Conservation (phyloP, 2,329 filamentous ascomycete genomes). For the Monosporascus ibericus region DNA sequence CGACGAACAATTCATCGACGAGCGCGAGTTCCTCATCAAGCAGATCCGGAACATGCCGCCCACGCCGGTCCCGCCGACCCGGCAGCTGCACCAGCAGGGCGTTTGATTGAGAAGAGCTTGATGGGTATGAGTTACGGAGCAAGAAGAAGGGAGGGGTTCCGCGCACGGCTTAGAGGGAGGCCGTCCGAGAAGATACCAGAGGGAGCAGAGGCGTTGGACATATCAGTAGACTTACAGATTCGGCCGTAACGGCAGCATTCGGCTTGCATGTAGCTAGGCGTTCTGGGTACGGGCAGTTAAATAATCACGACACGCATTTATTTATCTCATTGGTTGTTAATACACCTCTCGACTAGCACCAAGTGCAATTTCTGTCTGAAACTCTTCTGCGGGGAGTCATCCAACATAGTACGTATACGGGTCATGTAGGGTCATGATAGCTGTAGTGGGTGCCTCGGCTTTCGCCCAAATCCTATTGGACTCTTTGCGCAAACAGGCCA, state of each 20-base stretch:
- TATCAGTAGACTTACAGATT: conserved; percentile 9
- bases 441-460: too few relatives aligned
- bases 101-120: conserved; percentile 8
- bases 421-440: too few relatives aligned
- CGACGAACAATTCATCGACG: conserved; percentile 97
- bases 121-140: background rate
- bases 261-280: conserved; percentile 26
- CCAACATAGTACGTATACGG: too few relatives aligned
- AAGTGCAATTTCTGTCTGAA: too few relatives aligned
- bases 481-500: too few relatives aligned
- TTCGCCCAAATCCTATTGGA: too few relatives aligned
- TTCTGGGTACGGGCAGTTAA: conserved; percentile 17
- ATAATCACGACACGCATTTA: background rate
- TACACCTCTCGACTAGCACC: background rate
- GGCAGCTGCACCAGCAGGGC: conserved; percentile 26
- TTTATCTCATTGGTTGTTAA: background rate
- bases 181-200: background rate
- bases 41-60: conserved; percentile 72
- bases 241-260: conserved; percentile 18
- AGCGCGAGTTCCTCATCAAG: conserved; percentile 94
- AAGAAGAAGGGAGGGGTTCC: background rate
- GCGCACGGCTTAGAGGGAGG: conserved; percentile 1
- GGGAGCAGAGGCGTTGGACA: background rate
- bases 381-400: too few relatives aligned
- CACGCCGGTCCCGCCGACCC: conserved; percentile 47